phyloP scores from a whole-genome alignment of 805 yeast species.

The Nakazawaea laoshanensis region DNA sequence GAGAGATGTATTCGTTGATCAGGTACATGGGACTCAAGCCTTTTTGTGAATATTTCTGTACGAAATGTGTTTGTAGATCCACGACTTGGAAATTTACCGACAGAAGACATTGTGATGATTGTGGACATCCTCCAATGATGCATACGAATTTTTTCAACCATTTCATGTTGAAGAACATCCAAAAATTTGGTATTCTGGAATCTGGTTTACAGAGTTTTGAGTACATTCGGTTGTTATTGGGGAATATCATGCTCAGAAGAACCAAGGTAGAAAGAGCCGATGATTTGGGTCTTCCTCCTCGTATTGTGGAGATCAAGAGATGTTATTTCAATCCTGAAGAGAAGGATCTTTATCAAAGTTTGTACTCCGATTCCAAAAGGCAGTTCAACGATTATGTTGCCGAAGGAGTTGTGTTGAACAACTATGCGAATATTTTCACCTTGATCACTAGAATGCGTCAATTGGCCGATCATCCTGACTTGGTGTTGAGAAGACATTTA shows the following conservation, averaged over 20 bases:
- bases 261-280: slow-evolving; percentile 96
- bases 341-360: slow-evolving; percentile 80
- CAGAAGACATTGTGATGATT: slow-evolving; percentile 73
- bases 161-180: slow-evolving; percentile 90
- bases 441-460: slow-evolving; percentile 96
- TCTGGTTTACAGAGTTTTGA: slow-evolving; percentile 75
- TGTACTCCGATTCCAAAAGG: slow-evolving; percentile 80
- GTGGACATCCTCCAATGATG: slow-evolving; percentile 91
- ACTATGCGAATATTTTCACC: slow-evolving; percentile 95
- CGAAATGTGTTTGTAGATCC: slow-evolving; percentile 82
- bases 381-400: slow-evolving; percentile 89
- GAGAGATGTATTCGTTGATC: slow-evolving; percentile 89
- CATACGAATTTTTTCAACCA: slow-evolving; percentile 95
- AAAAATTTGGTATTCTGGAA: slow-evolving; percentile 72
- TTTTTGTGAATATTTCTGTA: slow-evolving; percentile 83
- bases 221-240: slow-evolving; percentile 64
- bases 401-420: slow-evolving; percentile 92
- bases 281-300: slow-evolving; percentile 94
- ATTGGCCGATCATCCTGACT: slow-evolving; percentile 95
- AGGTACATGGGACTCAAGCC: slow-evolving; percentile 81
- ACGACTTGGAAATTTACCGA: slow-evolving; percentile 80
- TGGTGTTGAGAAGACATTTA: slow-evolving; percentile 69
- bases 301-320: slow-evolving; percentile 81
- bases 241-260: slow-evolving; percentile 84
- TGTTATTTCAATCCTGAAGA: slow-evolving; percentile 93